A percentile compares a stretch with the other conserved stretches of the same genome.
Conservation (phyloP, 345 rosid genomes). For the Melaleuca alternifolia region DNA sequence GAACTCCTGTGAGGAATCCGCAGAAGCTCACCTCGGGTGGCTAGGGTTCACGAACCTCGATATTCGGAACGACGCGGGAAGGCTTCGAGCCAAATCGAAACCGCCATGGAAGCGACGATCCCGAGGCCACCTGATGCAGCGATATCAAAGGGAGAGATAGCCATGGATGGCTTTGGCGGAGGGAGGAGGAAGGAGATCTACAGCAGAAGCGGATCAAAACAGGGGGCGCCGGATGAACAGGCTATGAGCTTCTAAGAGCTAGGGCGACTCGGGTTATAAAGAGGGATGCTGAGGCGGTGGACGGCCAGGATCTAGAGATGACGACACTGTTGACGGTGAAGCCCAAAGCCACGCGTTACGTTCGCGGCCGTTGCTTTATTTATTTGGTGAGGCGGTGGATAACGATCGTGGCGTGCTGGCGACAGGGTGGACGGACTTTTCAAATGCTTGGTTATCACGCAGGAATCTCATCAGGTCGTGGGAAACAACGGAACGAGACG, state of each 20-base stretch:
- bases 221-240: fast-evolving
- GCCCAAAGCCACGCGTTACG: not conserved
- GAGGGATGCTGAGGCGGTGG: not conserved
- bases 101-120: not conserved
- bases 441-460: not conserved
- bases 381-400: not conserved
- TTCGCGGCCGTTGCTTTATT: not conserved
- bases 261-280: not conserved
- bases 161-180: not conserved
- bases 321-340: not conserved
- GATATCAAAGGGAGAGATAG: not conserved
- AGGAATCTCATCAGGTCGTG: not conserved
- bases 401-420: not conserved
- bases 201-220: not conserved
- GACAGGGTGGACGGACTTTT: not conserved
- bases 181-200: not conserved
- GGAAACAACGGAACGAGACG: not conserved
- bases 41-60: not conserved
- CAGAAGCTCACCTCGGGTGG: not conserved
- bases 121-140: not conserved
- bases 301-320: not conserved
- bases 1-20: not conserved
- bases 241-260: fast-evolving
- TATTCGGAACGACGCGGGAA: too few relatives aligned
- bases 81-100: not conserved